phyloP scores from a whole-genome alignment of 1,284 basidiomycete genomes.

The Trichosporon asahii region DNA sequence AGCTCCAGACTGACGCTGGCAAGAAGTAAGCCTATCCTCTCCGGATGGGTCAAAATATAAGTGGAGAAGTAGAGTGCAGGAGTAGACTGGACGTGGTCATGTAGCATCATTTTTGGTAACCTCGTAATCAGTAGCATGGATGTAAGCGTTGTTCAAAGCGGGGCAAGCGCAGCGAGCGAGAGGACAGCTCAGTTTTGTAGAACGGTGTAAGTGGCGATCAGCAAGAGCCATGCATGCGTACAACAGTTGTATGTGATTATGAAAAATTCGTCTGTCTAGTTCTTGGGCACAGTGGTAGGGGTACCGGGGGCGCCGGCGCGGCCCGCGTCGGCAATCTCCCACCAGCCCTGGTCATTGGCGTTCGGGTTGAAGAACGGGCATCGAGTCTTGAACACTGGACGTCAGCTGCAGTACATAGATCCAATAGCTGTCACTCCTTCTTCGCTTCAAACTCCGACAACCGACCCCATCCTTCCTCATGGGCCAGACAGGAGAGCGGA shows the following conservation, averaged over 20 bases:
- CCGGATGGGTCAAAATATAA: not conserved
- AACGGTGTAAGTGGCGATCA: not conserved
- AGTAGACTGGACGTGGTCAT: not conserved
- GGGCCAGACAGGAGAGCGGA: no score
- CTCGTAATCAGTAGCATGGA: slow-evolving; percentile 1
- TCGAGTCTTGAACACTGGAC: slow-evolving; percentile 69
- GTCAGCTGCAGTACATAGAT: not conserved
- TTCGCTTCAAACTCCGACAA: not conserved
- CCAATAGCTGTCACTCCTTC: no score
- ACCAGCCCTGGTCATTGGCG: slow-evolving; percentile 64
- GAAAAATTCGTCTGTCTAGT: not conserved
- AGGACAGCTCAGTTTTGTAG: no score
- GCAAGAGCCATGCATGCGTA: slow-evolving; percentile 46
- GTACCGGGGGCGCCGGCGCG: slow-evolving; percentile 8
- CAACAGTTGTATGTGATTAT: not conserved
- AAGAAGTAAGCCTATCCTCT: not conserved
- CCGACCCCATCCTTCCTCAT: no score
- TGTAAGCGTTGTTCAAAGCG: not conserved
- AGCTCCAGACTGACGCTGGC: not conserved
- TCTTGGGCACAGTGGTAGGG: not conserved
- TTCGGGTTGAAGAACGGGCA: slow-evolving; percentile 75
- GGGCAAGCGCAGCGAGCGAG: not conserved
- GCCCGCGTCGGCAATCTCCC: slow-evolving; percentile 57
- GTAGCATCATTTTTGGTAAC: not conserved
- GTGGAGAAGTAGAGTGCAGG: not conserved